Conservation (phyloP, 805 yeast species). For the Torulaspora delbrueckii region DNA sequence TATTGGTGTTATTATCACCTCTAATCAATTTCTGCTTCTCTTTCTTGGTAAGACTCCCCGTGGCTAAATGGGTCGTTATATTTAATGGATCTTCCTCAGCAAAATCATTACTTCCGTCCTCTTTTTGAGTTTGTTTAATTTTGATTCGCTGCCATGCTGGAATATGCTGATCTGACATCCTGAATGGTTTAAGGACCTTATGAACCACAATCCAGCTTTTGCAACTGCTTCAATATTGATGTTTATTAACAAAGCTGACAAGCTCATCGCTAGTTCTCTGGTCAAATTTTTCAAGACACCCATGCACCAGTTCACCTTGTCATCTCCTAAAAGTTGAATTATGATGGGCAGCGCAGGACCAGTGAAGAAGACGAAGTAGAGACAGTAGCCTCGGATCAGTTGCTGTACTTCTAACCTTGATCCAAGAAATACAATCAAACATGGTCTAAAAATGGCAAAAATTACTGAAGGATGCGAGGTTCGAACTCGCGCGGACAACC, state of each 20-base stretch:
- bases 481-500: slow-evolving; percentile 39
- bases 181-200: neutral
- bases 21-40: slow-evolving; percentile 32
- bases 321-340: no score
- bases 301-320: slow-evolving; percentile 5
- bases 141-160: slow-evolving; percentile 38
- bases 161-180: slow-evolving; percentile 18
- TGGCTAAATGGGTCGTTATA: slow-evolving; percentile 36
- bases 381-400: no score
- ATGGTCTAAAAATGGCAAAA: slow-evolving; percentile 7
- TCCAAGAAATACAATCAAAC: neutral
- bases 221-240: no score
- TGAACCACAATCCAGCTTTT: neutral
- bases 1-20: slow-evolving; percentile 19
- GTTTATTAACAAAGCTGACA: no score
- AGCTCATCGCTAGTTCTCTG: slow-evolving; percentile 8
- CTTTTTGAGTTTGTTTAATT: slow-evolving; percentile 16
- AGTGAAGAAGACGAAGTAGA: no score
- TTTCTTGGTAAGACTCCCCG: slow-evolving; percentile 30
- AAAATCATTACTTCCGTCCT: slow-evolving; percentile 1
- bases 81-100: slow-evolving; percentile 32
- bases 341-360: no score
- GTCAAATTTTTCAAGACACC: slow-evolving; percentile 12
- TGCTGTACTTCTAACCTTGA: neutral
- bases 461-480: slow-evolving; percentile 37